A percentile compares a stretch with the other conserved stretches of the same genome.
Evolutionary conservation across 208 protist genomes (phyloP).

Genomic region (Acanthamoeba healyi): DNA sequence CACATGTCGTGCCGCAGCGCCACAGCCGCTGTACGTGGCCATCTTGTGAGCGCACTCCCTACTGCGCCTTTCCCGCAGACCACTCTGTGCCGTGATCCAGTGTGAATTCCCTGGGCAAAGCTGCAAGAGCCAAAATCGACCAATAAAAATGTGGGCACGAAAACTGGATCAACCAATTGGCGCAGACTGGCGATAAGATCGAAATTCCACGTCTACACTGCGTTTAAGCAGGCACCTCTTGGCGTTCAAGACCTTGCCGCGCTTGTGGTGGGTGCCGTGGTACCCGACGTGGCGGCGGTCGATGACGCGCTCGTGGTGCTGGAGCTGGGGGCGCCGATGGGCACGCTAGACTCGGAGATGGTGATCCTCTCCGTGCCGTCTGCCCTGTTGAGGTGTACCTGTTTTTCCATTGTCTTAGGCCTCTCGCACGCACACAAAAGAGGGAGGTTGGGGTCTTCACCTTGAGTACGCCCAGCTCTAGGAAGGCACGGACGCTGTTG

Average conservation of each 20-base stretch:
- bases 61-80: too few relatives aligned
- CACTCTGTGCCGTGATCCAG: too few relatives aligned
- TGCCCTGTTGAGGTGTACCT: not conserved
- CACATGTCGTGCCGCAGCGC: not conserved
- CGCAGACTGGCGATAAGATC: not conserved
- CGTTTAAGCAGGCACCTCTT: too few relatives aligned
- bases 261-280: not conserved
- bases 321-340: not conserved
- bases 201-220: not conserved
- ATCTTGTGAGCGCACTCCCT: too few relatives aligned
- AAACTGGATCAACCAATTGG: not conserved
- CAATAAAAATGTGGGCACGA: not conserved
- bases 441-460: not conserved
- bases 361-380: not conserved
- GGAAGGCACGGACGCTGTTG: not conserved
- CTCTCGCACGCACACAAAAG: too few relatives aligned
- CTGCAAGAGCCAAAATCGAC: not conserved
- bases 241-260: too few relatives aligned
- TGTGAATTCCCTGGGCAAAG: not conserved
- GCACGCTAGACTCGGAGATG: not conserved
- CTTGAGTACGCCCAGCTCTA: slow-evolving; percentile 58
- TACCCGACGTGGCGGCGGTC: not conserved
- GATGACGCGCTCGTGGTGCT: not conserved
- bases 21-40: not conserved
- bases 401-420: not conserved